phyloP scores from a whole-genome alignment of 2,329 filamentous ascomycete species.

The Blastomyces emzantsi region DNA sequence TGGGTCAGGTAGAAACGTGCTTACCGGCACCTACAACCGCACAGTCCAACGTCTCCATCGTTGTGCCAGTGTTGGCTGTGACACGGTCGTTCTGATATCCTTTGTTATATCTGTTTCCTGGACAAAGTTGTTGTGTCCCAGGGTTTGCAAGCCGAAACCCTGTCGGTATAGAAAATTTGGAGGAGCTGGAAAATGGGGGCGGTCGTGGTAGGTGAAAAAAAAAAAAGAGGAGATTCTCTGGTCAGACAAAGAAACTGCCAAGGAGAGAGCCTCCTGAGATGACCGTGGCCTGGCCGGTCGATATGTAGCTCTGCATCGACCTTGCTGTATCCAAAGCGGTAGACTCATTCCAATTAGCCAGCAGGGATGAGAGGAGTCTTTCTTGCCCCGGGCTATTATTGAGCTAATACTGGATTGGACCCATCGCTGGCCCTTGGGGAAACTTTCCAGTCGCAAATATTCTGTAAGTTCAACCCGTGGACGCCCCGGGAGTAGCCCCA shows the following conservation, averaged over 20 bases:
- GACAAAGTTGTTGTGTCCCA: neutral
- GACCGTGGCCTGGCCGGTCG: neutral
- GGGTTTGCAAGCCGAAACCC: neutral
- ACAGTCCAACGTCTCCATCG: slow-evolving; percentile 7
- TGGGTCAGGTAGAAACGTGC: neutral
- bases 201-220: neutral
- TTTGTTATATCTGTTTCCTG: neutral
- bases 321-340: neutral
- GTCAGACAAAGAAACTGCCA: neutral
- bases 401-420: neutral
- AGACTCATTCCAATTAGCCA: neutral
- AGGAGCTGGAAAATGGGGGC: neutral
- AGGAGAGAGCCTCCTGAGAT: neutral
- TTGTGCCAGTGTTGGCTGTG: neutral
- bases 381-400: neutral
- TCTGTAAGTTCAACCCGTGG: neutral
- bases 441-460: neutral
- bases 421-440: neutral
- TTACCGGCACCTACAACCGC: slow-evolving; percentile 12
- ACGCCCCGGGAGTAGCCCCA: no score
- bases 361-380: neutral
- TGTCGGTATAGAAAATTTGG: neutral
- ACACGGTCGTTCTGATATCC: neutral
- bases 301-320: neutral
- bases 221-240: neutral